Conservation (phyloP, 2,329 filamentous ascomycete genomes). For the Claviceps arundinis region DNA sequence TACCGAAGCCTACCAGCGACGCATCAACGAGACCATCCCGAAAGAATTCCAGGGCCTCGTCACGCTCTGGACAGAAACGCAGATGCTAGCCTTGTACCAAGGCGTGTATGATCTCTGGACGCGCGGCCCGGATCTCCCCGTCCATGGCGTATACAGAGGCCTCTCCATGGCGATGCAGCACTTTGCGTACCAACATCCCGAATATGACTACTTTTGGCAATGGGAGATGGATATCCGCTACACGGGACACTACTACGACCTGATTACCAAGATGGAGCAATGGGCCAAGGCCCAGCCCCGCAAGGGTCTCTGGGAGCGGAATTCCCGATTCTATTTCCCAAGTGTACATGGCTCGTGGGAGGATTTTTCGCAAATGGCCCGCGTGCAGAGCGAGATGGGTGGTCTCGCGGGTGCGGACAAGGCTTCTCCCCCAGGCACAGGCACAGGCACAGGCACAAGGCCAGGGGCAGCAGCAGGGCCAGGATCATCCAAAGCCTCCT, state of each 20-base stretch:
- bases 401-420: constrained; percentile 36
- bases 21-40: constrained; percentile 56
- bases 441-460: background rate
- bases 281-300: constrained; percentile 64
- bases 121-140: constrained; percentile 53
- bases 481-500: constrained; percentile 27
- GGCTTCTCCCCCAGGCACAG: constrained; percentile 12
- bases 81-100: constrained; percentile 85
- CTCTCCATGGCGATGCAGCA: constrained; percentile 91
- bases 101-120: constrained; percentile 67
- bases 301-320: constrained; percentile 73
- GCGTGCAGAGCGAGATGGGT: constrained; percentile 61
- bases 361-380: constrained; percentile 61
- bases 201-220: constrained; percentile 87
- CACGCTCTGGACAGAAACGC: constrained; percentile 84
- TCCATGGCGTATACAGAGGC: constrained; percentile 87
- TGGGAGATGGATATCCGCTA: constrained; percentile 93
- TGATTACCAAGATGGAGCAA: constrained; percentile 53
- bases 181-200: constrained; percentile 77
- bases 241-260: constrained; percentile 72
- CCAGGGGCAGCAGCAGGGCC: background rate
- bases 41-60: constrained; percentile 80
- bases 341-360: constrained; percentile 66
- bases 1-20: constrained; percentile 51
- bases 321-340: constrained; percentile 64